These are phyloP conservation scores for Suhomyces coccinellae DNA, from an alignment of 1,139 yeast genomes.

Conservation along the genomic window DNA sequence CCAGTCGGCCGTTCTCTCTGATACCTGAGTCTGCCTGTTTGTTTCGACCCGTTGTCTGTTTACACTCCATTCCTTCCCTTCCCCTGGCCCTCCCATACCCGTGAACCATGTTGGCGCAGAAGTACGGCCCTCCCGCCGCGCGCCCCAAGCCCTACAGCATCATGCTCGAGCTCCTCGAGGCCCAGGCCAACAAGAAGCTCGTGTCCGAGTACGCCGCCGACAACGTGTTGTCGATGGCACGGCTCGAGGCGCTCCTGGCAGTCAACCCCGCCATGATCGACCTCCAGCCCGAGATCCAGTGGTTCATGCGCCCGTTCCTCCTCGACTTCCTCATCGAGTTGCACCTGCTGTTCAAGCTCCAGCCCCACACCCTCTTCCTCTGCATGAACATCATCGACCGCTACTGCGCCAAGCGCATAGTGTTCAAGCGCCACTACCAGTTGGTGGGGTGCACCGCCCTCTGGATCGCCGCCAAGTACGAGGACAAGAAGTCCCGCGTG, in stretches of 20 bases:
- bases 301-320: constrained; percentile 90
- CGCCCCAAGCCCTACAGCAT: constrained; percentile 41
- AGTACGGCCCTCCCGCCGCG: constrained; percentile 48
- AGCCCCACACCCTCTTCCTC: constrained; percentile 76
- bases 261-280: constrained; percentile 75
- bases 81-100: constrained; percentile 4
- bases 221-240: constrained; percentile 30
- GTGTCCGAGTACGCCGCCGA: constrained; percentile 42
- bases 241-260: constrained; percentile 33
- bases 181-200: constrained; percentile 43
- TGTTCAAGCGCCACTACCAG: constrained; percentile 90
- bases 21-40: too few species aligned
- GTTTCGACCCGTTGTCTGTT: too few species aligned
- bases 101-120: constrained; percentile 10
- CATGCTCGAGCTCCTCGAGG: constrained; percentile 49
- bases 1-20: too few species aligned
- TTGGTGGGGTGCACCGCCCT: constrained; percentile 89
- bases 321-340: constrained; percentile 82
- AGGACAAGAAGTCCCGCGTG: constrained; percentile 80
- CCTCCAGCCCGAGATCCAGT: constrained; percentile 86
- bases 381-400: constrained; percentile 84
- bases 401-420: constrained; percentile 86
- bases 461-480: constrained; percentile 94
- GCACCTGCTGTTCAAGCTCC: constrained; percentile 73
- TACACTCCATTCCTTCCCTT: too few species aligned